Percentiles rank a stretch among this genome's conserved stretches.
These are phyloP conservation scores for Tulasnella sp. DNA, from an alignment of 768 basidiomycete species.

Conservation along the genomic window DNA sequence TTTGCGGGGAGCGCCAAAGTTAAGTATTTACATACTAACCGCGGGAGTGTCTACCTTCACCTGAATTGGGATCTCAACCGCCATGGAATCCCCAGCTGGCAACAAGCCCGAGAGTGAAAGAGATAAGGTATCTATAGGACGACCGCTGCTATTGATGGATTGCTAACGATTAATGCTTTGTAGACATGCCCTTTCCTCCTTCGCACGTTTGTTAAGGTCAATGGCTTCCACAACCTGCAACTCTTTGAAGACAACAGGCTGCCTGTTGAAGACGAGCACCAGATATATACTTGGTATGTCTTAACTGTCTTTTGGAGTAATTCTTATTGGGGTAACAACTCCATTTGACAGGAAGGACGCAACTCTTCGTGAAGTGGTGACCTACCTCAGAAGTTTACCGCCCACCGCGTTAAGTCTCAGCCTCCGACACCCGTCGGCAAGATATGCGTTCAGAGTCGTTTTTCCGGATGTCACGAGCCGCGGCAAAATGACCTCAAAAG, in stretches of 20 bases:
- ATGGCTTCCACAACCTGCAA: slow-evolving; percentile 65
- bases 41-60: neutral
- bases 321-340: neutral
- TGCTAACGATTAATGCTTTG: neutral
- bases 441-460: slow-evolving; percentile 75
- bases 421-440: slow-evolving; percentile 75
- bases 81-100: slow-evolving; percentile 8
- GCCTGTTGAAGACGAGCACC: slow-evolving; percentile 77
- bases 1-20: neutral
- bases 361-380: slow-evolving; percentile 72
- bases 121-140: neutral
- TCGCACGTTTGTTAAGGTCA: slow-evolving; percentile 77
- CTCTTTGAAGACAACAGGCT: slow-evolving; percentile 75
- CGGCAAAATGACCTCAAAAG: slow-evolving; percentile 70
- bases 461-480: slow-evolving; percentile 60
- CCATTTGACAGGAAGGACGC: slow-evolving; percentile 64
- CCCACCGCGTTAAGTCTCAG: slow-evolving; percentile 55
- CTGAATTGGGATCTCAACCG: slow-evolving; percentile 11
- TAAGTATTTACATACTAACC: neutral
- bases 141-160: neutral
- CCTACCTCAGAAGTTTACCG: slow-evolving; percentile 67
- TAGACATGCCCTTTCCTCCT: slow-evolving; percentile 81
- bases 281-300: slow-evolving; percentile 71
- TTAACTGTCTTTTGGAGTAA: neutral
- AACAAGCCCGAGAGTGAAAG: slow-evolving; percentile 3